A percentile compares a stretch with the other conserved stretches of the same genome.
Conservation (phyloP, 805 yeast species). For the Candida easanensis region DNA sequence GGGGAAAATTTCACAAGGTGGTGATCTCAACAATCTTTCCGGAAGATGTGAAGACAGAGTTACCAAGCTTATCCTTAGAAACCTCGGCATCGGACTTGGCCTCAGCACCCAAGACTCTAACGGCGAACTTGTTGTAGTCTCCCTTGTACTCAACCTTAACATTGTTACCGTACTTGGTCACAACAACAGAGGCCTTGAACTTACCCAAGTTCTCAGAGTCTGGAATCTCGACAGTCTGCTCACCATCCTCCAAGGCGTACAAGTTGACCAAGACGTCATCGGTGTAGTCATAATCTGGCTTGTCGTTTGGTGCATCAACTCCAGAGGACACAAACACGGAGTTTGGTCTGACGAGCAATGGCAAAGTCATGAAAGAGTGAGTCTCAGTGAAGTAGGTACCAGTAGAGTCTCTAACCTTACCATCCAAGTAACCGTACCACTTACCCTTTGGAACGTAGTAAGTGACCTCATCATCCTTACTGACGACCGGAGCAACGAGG, state of each 20-base stretch:
- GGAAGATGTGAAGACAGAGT: slow-evolving; percentile 10
- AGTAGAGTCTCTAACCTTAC: slow-evolving; percentile 17
- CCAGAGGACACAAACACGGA: slow-evolving; percentile 20
- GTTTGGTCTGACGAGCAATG: slow-evolving; percentile 20
- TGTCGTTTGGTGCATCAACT: slow-evolving; percentile 15
- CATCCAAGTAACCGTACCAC: slow-evolving; percentile 25
- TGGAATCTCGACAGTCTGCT: slow-evolving; percentile 19
- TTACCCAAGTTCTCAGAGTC: slow-evolving; percentile 13
- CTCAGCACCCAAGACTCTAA: slow-evolving; percentile 15
- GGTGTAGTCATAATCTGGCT: slow-evolving; percentile 21
- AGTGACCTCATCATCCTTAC: slow-evolving; percentile 17
- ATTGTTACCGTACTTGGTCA: slow-evolving; percentile 6
- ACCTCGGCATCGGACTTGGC: slow-evolving; percentile 1
- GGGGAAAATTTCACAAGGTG: not conserved
- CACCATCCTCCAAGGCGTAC: slow-evolving; percentile 18
- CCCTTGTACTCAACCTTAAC: slow-evolving; percentile 11
- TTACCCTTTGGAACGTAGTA: slow-evolving; percentile 23
- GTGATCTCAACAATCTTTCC: slow-evolving; percentile 1
- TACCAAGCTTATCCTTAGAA: slow-evolving; percentile 16
- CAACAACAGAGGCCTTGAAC: slow-evolving; percentile 13
- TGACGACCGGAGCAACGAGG: slow-evolving; percentile 21
- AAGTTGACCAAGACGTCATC: slow-evolving; percentile 21
- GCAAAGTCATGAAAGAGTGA: slow-evolving; percentile 20
- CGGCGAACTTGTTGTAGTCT: slow-evolving; percentile 13
- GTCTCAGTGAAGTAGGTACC: slow-evolving; percentile 19